Evolutionary conservation across 129 eudicot genomes (phyloP), one percentile per base, ranked within the genome.

Genomic region (Centaurea solstitialis): DNA sequence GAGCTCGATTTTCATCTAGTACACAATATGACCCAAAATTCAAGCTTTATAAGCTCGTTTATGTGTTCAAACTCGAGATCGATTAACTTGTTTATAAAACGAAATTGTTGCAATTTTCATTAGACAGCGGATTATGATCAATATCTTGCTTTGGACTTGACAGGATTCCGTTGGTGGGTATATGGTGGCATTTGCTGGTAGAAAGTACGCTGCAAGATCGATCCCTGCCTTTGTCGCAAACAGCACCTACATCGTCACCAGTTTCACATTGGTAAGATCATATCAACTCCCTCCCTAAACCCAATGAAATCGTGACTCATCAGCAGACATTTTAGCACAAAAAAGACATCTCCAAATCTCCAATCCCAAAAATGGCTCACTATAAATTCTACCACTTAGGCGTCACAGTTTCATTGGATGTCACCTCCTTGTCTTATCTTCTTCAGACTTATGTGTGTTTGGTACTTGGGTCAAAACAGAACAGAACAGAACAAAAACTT

Each of bases 111-210:
- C 70, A 59, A 59, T 75, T 33, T 23, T 22, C 15, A 8, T 64
- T 30, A 33, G 21, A 6, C 68, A 33, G 28, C n/a, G 57, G n/a
- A 4, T 69, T 11, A 61, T 76, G 8, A 22, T 66, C 0, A 17
- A 26, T 53, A 74, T 73, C 28, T 67, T 73, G 59, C 6, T 65
- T 69, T 66, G 39, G 68, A 30, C 1, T 47, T 41, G 17, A 76
- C 90, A 93, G 99, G 98, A 91, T 41, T 20, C 85, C 15, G 65
- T 75, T 69, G 99, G 99, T 86, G 98, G 98, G 21, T 91, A 89
- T 71, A 96, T 96, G 99, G 98, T 93, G 62, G 99, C 98, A 81
- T 96, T 96, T 93, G 96, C 99, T 72, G 99, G 99, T 72, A 85
- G 92, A 76, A 93, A 86, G 82, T 96, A 91, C 80, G 99, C 99